Percentiles rank a stretch among this genome's conserved stretches.
These are phyloP conservation scores for Hypoxylon intermedium DNA, from an alignment of 495 filamentous ascomycete species.

Conservation along the genomic window DNA sequence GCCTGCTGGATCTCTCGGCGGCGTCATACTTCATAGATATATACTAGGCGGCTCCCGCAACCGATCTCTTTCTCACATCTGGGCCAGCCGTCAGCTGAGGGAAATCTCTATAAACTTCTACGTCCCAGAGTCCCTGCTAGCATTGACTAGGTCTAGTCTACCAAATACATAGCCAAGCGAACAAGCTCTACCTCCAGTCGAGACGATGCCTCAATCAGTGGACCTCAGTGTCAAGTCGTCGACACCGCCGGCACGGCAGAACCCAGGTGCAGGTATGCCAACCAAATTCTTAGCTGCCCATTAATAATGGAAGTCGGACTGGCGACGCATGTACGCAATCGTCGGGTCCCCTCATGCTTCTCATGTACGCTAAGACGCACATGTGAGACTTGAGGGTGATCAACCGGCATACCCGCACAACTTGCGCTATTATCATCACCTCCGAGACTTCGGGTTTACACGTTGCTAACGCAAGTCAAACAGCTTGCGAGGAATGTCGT, in stretches of 20 bases:
- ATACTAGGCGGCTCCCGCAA: constrained; percentile 13
- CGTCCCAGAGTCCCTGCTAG: not conserved
- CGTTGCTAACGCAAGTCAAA: not conserved
- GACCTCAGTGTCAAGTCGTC: constrained; percentile 31
- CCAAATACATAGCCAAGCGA: constrained; percentile 7
- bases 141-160: constrained; percentile 1
- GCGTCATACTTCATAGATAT: constrained; percentile 27
- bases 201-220: constrained; percentile 33
- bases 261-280: constrained; percentile 36
- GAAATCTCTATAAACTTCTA: constrained; percentile 11
- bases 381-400: constrained; percentile 18
- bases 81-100: constrained; percentile 1
- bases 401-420: constrained; percentile 14
- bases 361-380: constrained; percentile 5
- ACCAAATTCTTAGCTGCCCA: constrained; percentile 1
- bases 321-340: constrained; percentile 9
- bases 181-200: constrained; percentile 1
- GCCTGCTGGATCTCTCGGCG: constrained; percentile 14
- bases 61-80: constrained; percentile 1
- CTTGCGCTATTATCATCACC: not conserved
- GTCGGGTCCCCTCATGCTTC: constrained; percentile 14
- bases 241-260: constrained; percentile 31
- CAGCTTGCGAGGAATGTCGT: constrained; percentile 39
- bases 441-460: not conserved
- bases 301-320: not conserved